Evolutionary conservation across 2,329 filamentous ascomycete genomes (phyloP).

Genomic region (Epichloe elymi): DNA sequence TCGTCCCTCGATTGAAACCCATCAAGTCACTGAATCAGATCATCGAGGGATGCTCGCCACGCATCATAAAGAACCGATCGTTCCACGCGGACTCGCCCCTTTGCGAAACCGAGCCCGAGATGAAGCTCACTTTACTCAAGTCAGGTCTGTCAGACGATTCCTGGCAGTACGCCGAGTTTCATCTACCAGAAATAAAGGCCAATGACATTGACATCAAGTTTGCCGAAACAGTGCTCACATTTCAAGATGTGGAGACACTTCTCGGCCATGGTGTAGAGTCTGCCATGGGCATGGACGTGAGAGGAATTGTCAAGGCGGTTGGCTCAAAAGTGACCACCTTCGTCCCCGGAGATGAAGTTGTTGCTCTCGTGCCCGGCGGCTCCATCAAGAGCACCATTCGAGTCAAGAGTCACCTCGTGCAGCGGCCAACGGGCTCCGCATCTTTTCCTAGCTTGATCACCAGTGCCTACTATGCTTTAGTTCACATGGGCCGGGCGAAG

Average conservation of each 20-base stretch:
- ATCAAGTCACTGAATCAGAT: conserved; percentile 27
- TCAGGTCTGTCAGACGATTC: conserved; percentile 15
- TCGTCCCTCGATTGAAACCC: conserved; percentile 31
- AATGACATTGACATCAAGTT: conserved; percentile 29
- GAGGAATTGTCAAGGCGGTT: conserved; percentile 22
- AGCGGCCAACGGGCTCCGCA: conserved; percentile 10
- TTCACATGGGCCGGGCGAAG: conserved; percentile 16
- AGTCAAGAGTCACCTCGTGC: conserved; percentile 24
- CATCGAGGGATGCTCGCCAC: conserved; percentile 23
- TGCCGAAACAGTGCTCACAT: conserved; percentile 20
- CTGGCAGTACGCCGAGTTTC: conserved; percentile 13
- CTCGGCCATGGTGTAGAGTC: conserved; percentile 19
- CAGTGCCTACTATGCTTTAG: conserved; percentile 30
- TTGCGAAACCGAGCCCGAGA: conserved; percentile 2
- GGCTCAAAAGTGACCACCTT: conserved; percentile 22
- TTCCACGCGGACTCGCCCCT: conserved; percentile 9
- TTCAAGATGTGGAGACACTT: conserved; percentile 23
- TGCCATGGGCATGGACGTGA: conserved; percentile 27
- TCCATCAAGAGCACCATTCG: conserved; percentile 22
- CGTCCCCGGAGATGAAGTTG: conserved; percentile 26
- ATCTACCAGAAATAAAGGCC: conserved; percentile 11
- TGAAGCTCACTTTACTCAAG: conserved; percentile 14
- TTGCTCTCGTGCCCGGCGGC: conserved; percentile 22
- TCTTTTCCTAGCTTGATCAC: conserved; percentile 25
- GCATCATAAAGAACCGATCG: conserved; percentile 3